Evolutionary conservation across 2,329 filamentous ascomycete genomes (phyloP), one percentile per base, ranked within the genome.

Genomic region (Amesomyces nigricolor): DNA sequence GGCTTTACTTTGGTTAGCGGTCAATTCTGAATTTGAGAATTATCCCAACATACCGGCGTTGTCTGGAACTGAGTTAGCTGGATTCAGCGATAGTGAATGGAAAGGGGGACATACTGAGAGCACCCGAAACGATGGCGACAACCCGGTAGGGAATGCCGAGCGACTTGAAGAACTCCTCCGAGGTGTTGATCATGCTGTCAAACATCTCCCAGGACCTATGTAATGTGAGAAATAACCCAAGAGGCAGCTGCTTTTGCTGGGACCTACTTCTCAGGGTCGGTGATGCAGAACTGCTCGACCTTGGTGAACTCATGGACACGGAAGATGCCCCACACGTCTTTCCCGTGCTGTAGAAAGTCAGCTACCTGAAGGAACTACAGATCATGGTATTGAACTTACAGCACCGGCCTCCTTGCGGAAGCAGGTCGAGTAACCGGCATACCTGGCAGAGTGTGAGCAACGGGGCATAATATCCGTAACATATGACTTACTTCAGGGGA

Each of bases 221-320:
- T 86, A 90, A 90, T 91, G 65, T 95, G 88, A 61, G 87, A 87
- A 64, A 88, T 2, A 8, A 17, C 13, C 8, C 29, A 7, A 9
- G 42, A 13, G 8, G 6, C 26, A n/a, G 6, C 4, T 4, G 3
- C 2, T 10, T 19, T 26, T 13, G 13, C 4, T 4, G 13, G 78
- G 58, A 89, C 75, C 68, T 90, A 92, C 62, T 68, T 66, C 60
- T 68, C 67, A 9, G 67, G 67, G 51, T 65, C 67, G 39, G 68
- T 83, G 68, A 73, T 65, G 52, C 71, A 67, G 57, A 76, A 76
- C 62, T 76, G 74, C 64, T 76, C 74, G 11, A 76, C 62, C 81
- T 95, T 96, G 72, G 97, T 92, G 67, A 97, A 99, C 71, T 99
- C 92, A 71, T 99, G 94, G 29, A 97, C 91, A 62, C 94, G 87